A percentile compares a stretch with the other conserved stretches of the same genome.
Conservation (phyloP, 192 early-diverging fungal species). For the Coemansia sp. region DNA sequence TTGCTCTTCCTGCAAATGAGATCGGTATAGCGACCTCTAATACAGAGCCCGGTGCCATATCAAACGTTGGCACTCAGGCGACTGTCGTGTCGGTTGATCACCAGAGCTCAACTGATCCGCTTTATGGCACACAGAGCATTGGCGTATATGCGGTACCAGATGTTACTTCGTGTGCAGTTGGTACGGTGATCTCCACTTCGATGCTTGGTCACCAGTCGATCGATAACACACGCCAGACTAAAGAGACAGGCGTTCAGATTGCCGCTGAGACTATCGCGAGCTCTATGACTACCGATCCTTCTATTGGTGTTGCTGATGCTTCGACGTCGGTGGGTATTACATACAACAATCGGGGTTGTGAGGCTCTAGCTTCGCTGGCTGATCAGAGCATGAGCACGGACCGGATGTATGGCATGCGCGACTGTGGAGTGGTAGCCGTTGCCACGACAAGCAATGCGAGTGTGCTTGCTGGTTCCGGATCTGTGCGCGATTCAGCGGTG, state of each 20-base stretch:
- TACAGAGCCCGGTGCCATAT: slow-evolving; percentile 8
- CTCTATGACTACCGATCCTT: slow-evolving; percentile 14
- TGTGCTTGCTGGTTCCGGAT: slow-evolving; percentile 12
- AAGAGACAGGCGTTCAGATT: slow-evolving; percentile 8
- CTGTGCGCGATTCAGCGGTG: slow-evolving; percentile 13
- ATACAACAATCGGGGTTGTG: slow-evolving; percentile 4
- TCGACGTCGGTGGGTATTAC: slow-evolving; percentile 6
- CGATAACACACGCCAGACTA: slow-evolving; percentile 1
- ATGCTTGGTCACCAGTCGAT: slow-evolving; percentile 6
- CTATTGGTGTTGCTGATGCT: slow-evolving; percentile 10
- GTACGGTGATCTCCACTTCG: slow-evolving; percentile 15
- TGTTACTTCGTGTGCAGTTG: not conserved
- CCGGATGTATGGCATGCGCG: slow-evolving; percentile 15
- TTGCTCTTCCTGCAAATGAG: slow-evolving; percentile 14
- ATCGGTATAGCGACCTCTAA: slow-evolving; percentile 14
- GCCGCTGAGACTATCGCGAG: not conserved
- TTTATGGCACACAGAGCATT: slow-evolving; percentile 9
- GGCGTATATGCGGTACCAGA: slow-evolving; percentile 9
- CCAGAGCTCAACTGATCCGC: slow-evolving; percentile 19
- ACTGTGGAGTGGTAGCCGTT: slow-evolving; percentile 15
- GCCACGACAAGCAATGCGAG: slow-evolving; percentile 6
- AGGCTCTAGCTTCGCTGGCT: slow-evolving; percentile 3
- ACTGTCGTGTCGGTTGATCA: not conserved
- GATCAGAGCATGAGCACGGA: slow-evolving; percentile 19
- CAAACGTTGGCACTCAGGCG: slow-evolving; percentile 9